phyloP scores from a whole-genome alignment of 2,329 filamentous ascomycete species.

The Microdochium paspali region DNA sequence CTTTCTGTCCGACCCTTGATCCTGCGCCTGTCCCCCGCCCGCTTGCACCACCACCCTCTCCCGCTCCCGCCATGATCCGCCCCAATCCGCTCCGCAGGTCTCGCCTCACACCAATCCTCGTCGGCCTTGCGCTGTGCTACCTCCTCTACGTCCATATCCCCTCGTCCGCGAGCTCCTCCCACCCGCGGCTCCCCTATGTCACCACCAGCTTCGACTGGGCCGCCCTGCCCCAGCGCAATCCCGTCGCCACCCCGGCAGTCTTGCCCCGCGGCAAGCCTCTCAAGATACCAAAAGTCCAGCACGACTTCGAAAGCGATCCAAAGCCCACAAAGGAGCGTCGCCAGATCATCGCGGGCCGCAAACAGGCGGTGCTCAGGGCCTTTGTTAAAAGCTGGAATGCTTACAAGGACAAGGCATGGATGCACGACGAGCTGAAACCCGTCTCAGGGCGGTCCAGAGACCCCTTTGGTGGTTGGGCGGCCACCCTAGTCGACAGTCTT shows the following conservation, averaged over 20 bases:
- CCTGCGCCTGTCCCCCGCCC: not conserved
- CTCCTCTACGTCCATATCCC: conserved; percentile 2
- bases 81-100: not conserved
- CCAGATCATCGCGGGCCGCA: conserved; percentile 14
- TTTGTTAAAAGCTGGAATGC: conserved; percentile 37
- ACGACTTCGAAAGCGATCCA: conserved; percentile 6
- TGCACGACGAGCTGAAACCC: conserved; percentile 40
- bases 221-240: conserved; percentile 12
- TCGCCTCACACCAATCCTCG: conserved; percentile 6
- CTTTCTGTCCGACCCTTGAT: not conserved
- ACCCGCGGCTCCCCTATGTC: conserved; percentile 15
- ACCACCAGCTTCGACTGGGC: conserved; percentile 18
- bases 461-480: conserved; percentile 44
- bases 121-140: conserved; percentile 11
- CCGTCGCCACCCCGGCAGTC: conserved; percentile 12
- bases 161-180: conserved; percentile 12
- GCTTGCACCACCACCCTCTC: not conserved
- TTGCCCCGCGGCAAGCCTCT: conserved; percentile 14
- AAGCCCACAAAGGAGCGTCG: conserved; percentile 10
- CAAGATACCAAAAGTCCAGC: conserved; percentile 15
- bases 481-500: conserved; percentile 49
- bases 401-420: conserved; percentile 43
- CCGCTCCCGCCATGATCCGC: not conserved
- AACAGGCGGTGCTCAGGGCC: conserved; percentile 27
- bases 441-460: conserved; percentile 35